Base-by-base conservation (phyloP, 768 basidiomycete genomes). In the Auriscalpium vulgare region DNA sequence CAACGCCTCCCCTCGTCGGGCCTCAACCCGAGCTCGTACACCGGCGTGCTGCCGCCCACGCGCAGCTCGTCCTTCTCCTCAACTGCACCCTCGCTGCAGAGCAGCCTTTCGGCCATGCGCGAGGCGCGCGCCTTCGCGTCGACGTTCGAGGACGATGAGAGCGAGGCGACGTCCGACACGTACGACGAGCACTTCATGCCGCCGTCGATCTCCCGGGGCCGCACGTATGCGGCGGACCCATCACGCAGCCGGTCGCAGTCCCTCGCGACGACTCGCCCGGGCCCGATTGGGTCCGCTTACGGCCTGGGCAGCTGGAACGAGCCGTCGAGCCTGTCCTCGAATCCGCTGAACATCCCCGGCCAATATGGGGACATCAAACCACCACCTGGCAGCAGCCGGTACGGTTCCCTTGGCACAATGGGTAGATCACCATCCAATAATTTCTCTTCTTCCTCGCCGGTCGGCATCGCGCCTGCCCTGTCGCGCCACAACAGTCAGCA, bases 101-200 rank as follows among this genome's bases (percentile, higher is more conserved):
- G 72, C 59, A 77, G 79, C 48, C 85, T 88, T 66, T 81, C 84
- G 29, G 74, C 79, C 40, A 83, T 88, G 80, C 82, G 85, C 44
- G 85, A 84, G 53, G 70, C 75, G 8, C 72, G 82, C 36, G 67
- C 74, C 10, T 90, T 91, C 68, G 78, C 84, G 6, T 88, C 86
- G 21, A 91, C 87, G 1, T 81, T 87, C 62, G 89, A 91, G 71
- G 88, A 91, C 62, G 88, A 91, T 67, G 88, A 91, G 69, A 81
- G 79, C 1, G 86, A 87, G 53, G 71, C 71, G 6, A 70, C 82
- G 21, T 80, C 78, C 50, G 85, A 87, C 65, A 78, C 77, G 47
- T 69, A 64, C 61, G 64, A 68, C 54, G 66, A 84, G 37, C 75
- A 71, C 47, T 81, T 72, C 61, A 66, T 78, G 6, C 74, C 72